phyloP scores from a whole-genome alignment of 2,329 filamentous ascomycete species.

The Stachybotrys chlorohalonatus region DNA sequence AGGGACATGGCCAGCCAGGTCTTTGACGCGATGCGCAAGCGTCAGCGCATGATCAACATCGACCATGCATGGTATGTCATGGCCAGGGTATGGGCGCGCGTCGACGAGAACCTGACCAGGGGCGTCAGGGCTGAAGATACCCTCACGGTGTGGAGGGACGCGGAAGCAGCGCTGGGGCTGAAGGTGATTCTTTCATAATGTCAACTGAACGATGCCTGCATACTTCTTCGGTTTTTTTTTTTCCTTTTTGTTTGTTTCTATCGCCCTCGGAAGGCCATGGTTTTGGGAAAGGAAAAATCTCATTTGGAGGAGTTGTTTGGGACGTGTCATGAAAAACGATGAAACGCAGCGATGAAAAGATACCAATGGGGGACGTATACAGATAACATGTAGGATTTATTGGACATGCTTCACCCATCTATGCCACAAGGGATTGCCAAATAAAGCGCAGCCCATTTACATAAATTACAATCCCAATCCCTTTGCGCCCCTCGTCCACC shows the following conservation, averaged over 20 bases:
- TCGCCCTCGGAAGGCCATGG: too few relatives aligned
- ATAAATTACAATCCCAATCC: constrained; percentile 19
- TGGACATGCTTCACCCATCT: too few relatives aligned
- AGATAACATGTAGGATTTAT: too few relatives aligned
- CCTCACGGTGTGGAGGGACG: neutral
- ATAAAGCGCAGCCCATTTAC: neutral
- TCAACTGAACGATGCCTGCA: neutral
- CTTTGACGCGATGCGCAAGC: neutral
- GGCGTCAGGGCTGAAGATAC: neutral
- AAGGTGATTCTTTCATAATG: neutral
- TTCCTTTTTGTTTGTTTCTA: neutral
- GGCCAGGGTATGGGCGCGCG: neutral
- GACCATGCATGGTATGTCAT: neutral
- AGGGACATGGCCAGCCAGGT: neutral
- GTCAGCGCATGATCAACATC: neutral
- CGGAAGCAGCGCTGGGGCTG: neutral
- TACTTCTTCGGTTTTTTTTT: neutral
- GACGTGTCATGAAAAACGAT: too few relatives aligned
- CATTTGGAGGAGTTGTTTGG: too few relatives aligned
- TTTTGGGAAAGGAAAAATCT: too few relatives aligned
- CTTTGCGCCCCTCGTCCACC: constrained; percentile 34
- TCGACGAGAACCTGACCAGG: neutral
- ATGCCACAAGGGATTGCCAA: too few relatives aligned
- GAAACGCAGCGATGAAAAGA: too few relatives aligned
- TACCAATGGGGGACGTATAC: too few relatives aligned